Evolutionary conservation across 2,329 filamentous ascomycete genomes (phyloP), one percentile per base, ranked within the genome.

Genomic region (Albifimbria verrucaria): DNA sequence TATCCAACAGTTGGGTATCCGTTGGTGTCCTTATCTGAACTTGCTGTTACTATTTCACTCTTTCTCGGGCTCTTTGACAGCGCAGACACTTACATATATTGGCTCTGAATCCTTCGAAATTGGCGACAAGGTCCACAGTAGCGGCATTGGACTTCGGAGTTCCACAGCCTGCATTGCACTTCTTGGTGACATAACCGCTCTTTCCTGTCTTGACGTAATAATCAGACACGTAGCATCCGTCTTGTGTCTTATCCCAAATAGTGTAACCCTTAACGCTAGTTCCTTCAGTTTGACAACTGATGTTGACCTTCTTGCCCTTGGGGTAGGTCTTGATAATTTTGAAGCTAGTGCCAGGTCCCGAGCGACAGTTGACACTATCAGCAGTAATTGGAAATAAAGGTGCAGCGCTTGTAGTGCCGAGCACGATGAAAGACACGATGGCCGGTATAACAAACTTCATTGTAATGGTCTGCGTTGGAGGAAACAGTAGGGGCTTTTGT

Each of bases 1-100:
- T 79, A 79, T 3, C 77, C 77, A 0, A 80, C 72, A 4, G 76
- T 80, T 0, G 76, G 73, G 24, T 74, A 64, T 23, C 76, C 76
- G 46, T 71, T 70, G n/a, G 76, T 72, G 53, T 80, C 76, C 15
- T 46, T 56, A 48, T 65, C 62, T 62, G 4, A 3, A n/a, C n/a
- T n/a, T n/a, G n/a, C n/a, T n/a, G n/a, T n/a, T 3, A 5, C 12
- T 3, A 0, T 3, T 9, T 57, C 24, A 55, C 43, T 10, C 28
- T 10, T 36, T 24, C 17, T 7, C 25, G 32, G 3, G 3, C 7
- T 18, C 32, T 39, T 15, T 10, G 6, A 17, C 7, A 23, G n/a
- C 28, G 10, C 9, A n/a, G n/a, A 36, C n/a, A 36, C 28, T 36
- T 9, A 61, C 59, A 61, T 23, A 55, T 20, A 23, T 48, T 28